Evolutionary conservation across 2,329 filamentous ascomycete genomes (phyloP), one percentile per base, ranked within the genome.

Genomic region (Ascochyta pisi): DNA sequence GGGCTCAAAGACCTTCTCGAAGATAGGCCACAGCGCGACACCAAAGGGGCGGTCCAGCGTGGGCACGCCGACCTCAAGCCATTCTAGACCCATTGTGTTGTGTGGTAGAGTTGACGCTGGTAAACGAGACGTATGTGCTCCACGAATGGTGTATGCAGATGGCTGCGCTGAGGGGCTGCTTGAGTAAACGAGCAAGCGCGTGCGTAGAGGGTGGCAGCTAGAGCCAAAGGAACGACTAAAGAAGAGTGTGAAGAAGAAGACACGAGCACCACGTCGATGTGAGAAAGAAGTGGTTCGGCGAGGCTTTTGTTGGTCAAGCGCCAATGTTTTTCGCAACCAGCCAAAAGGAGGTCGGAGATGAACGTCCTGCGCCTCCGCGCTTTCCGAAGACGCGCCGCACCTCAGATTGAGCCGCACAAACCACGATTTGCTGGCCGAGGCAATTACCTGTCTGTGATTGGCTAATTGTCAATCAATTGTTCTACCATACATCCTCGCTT

Each of bases 41-140:
- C 94, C 95, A 72, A 98, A 98, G 31, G 94, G 94, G 63, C 90
- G 87, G 76, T 97, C 93, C 78, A 98, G 83, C 60, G 92, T 92
- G 53, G 94, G 94, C 65, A 87, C 75, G 74, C 81, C 81, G 66
- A 74, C 66, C 58, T 80, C 69, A 57, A 82, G 76, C 79, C 77
- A 91, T 83, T 74, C 79, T 62, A 69, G 78, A 57, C 78, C 78
- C 81, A 84, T 84, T 69, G 58, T 53, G 35, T 47, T 37, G 43
- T 52, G 43, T 56, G 42, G 15, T 46, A 29, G 16, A 46, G 24
- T 45, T 16, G 41, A 50, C 19, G 45, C 24, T 9, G 54, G 40
- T 15, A 45, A 37, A 49, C 37, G 44, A 50, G 50, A 39, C 38
- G 24, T 47, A 34, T 39, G 31, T 41, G 24, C 38, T 50, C 37